phyloP scores from a whole-genome alignment of 768 basidiomycete species.

The Trametes cingulata region DNA sequence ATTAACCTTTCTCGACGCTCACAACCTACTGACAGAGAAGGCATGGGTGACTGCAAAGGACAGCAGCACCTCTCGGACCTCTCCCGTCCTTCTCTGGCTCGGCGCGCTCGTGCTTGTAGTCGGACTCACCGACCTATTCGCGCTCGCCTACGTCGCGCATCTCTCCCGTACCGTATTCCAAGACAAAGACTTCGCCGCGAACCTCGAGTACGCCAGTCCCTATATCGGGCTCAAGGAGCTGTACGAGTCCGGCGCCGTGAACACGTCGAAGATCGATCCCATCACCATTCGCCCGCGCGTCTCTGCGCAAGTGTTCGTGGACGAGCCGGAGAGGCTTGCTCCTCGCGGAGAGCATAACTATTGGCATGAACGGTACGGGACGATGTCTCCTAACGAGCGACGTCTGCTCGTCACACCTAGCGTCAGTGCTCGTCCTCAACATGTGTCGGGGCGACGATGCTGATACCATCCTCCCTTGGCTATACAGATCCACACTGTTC shows the following conservation, averaged over 20 bases:
- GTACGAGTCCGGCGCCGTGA: constrained; percentile 3
- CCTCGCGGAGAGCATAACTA: constrained; percentile 13
- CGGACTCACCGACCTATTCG: constrained; percentile 3
- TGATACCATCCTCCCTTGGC: neutral
- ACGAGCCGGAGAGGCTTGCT: constrained; percentile 5
- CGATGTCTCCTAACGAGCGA: constrained; percentile 6
- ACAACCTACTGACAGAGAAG: neutral
- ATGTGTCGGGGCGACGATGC: neutral
- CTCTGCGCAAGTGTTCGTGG: constrained; percentile 14
- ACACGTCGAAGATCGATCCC: constrained; percentile 5
- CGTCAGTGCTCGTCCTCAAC: neutral
- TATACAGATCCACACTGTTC: constrained; percentile 9
- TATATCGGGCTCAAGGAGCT: constrained; percentile 17
- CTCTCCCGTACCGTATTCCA: constrained; percentile 9
- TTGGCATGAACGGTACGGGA: constrained; percentile 1
- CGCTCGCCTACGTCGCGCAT: constrained; percentile 6
- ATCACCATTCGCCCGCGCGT: constrained; percentile 15
- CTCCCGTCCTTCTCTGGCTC: neutral
- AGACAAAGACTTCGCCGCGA: neutral
- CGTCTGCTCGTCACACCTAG: neutral
- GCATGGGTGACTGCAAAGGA: neutral
- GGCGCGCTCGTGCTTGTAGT: constrained; percentile 5
- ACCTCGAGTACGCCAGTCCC: constrained; percentile 14
- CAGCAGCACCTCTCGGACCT: neutral
- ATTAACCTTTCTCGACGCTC: neutral